Evolutionary conservation across 768 basidiomycete species (phyloP), one percentile per base, ranked within the genome.

Genomic region (Trametes gibbosa): DNA sequence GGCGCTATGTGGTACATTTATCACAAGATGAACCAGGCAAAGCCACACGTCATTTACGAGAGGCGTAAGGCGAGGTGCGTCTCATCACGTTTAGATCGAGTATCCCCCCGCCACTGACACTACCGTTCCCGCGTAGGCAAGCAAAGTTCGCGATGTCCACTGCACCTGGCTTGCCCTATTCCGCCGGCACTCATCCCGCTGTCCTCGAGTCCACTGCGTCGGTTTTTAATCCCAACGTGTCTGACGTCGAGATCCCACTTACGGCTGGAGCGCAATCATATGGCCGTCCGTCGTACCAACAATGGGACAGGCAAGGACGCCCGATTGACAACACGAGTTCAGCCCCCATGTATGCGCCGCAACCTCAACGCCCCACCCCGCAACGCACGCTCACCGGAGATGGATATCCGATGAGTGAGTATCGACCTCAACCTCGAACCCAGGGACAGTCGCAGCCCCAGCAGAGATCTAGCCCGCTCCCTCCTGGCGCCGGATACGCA

Each of bases 1-100:
- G 70, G 74, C 24, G 89, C 94, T 0, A 87, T 89, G 79, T 95
- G 90, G 90, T 95, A 89, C 69, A 90, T 96, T 65, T 81, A 81
- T 63, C 78, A 72, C 52, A 69, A 84, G 70, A 90, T 96, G 82
- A 83, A 85, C 70, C 74, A 77, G 53, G 83, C 79, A 35, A 91
- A 90, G 66, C 82, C 84, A 5, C 69, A 74, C 3, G 79, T 91
- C n/a, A 84, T 92, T 51, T 83, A 89, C 58, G 82, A 79, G 12
- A 76, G 86, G 39, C 82, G 88, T 45, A 90, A 90, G 69, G 86
- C 86, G 14, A 78, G 89, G 85, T 89, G 25, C 21, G 29, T 40
- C 34, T 41, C 37, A 17, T 10, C 1, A 1, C 45, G 25, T 19
- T 16, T 17, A 29, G 50, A 12, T 56, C 41, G 13, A 24, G 9